A percentile compares a stretch with the other conserved stretches of the same genome.
Evolutionary conservation across 2,329 filamentous ascomycete species (phyloP).

Genomic region (Trichoderma lentiforme): DNA sequence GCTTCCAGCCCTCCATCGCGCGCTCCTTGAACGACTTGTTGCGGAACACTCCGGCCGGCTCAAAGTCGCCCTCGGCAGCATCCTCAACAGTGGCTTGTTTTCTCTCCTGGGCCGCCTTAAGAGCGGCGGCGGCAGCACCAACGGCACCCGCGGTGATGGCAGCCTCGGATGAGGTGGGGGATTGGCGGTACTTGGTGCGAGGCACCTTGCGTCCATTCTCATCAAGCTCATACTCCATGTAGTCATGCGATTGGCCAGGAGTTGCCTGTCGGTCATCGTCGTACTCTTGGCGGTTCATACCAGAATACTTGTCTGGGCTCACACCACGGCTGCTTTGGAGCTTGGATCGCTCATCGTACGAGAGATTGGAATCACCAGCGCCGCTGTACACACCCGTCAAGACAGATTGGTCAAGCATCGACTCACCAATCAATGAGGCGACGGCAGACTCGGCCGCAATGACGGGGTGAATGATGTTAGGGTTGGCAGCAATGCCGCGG

Average conservation of each 20-base stretch:
- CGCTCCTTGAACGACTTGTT: conserved; percentile 67
- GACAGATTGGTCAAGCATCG: conserved; percentile 63
- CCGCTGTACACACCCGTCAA: conserved; percentile 54
- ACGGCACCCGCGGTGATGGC: conserved; percentile 57
- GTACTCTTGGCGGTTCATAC: conserved; percentile 37
- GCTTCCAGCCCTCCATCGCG: conserved; percentile 53
- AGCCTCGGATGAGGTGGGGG: conserved; percentile 55
- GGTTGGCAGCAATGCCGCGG: conserved; percentile 66
- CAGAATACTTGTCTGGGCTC: conserved; percentile 43
- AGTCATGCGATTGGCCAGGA: conserved; percentile 44
- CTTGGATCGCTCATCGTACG: conserved; percentile 33
- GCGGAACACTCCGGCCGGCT: conserved; percentile 51
- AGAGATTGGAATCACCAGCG: conserved; percentile 37
- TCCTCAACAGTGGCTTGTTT: conserved; percentile 38
- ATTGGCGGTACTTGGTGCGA: conserved; percentile 43
- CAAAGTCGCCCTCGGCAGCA: conserved; percentile 38
- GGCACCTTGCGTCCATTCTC: conserved; percentile 56
- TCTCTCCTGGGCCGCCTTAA: conserved; percentile 49
- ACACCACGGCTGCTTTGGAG: conserved; percentile 33
- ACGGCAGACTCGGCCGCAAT: conserved; percentile 82
- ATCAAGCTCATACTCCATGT: conserved; percentile 55
- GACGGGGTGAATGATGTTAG: conserved; percentile 70
- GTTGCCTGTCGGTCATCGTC: conserved; percentile 41
- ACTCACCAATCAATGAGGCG: conserved; percentile 79
- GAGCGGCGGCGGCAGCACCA: conserved; percentile 49